Evolutionary conservation across 257 asterid species (phyloP), one percentile per base, ranked within the genome.

Genomic region (Scutellaria galericulata): DNA sequence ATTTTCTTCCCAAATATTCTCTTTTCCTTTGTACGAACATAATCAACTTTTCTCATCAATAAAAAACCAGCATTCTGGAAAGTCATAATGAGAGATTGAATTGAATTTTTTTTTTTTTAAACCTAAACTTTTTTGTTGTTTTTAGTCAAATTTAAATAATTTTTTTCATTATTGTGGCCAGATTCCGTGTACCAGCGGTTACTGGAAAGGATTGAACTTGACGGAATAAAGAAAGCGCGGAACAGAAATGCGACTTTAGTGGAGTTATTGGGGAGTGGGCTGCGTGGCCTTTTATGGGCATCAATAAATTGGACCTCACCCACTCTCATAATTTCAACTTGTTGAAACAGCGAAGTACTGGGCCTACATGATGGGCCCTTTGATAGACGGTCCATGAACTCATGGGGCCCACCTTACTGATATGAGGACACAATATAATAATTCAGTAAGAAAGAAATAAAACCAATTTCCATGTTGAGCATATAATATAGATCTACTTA

Each of bases 331-430:
- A 73, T 65, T 60, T 11, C 24, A 57, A 71, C 15, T 60, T 40
- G 74, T 78, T 14, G 72, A 39, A 52, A 22, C 18, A 18, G 0
- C 18, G 18, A 18, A 18, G 18, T 18, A 18, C 0, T 58, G 64
- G 66, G 13, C 78, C 54, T 27, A 55, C 67, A 42, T 78, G 87
- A 42, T 78, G 87, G 88, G 51, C 82, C 87, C 65, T 51, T 15
- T 0, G 37, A 42, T 75, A 78, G 77, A 81, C 66, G 73, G 77
- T 47, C 44, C 52, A 64, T 62, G 56, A 76, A 78, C 48, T 55
- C 60, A 24, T 51, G 39, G 20, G 65, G 53, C 61, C 48, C 9
- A 68, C 65, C 74, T 47, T 66, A 44, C 20, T 44, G 14, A 4
- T 18, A n/a, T 9, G 41, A 5, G 48, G 9, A 2, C 13, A 22